phyloP scores from a whole-genome alignment of 108 stramenopile species.

The Cyclotella choctawhatcheeana region DNA sequence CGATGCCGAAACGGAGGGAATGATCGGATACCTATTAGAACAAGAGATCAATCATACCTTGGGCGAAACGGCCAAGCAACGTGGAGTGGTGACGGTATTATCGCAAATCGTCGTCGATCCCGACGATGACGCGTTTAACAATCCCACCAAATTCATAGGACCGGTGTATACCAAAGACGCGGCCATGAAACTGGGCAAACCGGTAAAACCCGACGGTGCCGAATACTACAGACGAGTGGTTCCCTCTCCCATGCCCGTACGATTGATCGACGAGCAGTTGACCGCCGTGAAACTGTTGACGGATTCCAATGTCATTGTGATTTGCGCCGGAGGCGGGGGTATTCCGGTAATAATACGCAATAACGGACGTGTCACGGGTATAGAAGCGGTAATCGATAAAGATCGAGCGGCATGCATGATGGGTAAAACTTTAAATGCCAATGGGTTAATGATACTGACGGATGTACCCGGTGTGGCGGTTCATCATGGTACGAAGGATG shows the following conservation, averaged over 20 bases:
- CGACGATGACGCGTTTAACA: conserved; percentile 45
- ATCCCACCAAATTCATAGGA: conserved; percentile 55
- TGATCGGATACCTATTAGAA: conserved; percentile 54
- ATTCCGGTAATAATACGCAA: conserved; percentile 32
- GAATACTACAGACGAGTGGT: conserved; percentile 34
- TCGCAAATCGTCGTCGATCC: conserved; percentile 51
- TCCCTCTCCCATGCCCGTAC: conserved; percentile 21
- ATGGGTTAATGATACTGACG: conserved; percentile 53
- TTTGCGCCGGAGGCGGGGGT: conserved; percentile 47
- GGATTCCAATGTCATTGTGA: conserved; percentile 34
- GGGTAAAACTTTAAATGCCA: conserved; percentile 31
- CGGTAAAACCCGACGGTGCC: conserved; percentile 39
- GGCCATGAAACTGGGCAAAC: conserved; percentile 33
- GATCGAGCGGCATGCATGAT: conserved; percentile 50
- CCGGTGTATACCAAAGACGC: conserved; percentile 38
- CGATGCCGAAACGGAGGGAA: conserved; percentile 57
- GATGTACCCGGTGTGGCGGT: conserved; percentile 41
- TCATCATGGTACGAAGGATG: conserved; percentile 29
- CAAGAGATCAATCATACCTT: conserved; percentile 40
- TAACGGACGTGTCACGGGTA: conserved; percentile 17
- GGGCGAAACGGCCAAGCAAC: conserved; percentile 15
- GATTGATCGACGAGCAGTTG: conserved; percentile 35
- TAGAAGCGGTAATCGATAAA: conserved; percentile 54
- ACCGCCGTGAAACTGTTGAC: conserved; percentile 29
- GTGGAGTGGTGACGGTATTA: conserved; percentile 48